Evolutionary conservation across 2,329 filamentous ascomycete species (phyloP).

Genomic region (Pseudocercospora musae): DNA sequence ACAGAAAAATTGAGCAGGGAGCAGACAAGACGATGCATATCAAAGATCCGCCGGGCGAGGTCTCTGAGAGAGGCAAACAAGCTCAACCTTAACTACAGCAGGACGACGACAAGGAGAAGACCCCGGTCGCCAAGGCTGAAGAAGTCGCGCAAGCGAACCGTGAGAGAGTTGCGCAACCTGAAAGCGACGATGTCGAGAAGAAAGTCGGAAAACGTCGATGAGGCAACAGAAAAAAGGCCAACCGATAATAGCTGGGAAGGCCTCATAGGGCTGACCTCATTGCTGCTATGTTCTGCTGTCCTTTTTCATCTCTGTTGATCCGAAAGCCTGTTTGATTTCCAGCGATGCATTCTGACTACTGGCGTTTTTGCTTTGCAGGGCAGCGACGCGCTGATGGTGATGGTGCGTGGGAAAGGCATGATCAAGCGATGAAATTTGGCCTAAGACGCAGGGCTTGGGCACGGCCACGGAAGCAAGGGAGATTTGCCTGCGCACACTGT

Average conservation of each 20-base stretch:
- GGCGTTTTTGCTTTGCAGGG: constrained; percentile 16
- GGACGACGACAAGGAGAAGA: constrained; percentile 5
- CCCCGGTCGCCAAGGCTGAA: constrained; percentile 4
- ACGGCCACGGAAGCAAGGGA: background rate
- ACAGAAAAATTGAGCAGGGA: constrained; percentile 19
- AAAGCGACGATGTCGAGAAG: constrained; percentile 5
- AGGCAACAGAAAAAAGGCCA: constrained; percentile 1
- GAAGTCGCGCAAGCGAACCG: constrained; percentile 7
- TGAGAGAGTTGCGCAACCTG: constrained; percentile 5
- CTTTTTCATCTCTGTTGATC: background rate
- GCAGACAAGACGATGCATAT: constrained; percentile 9
- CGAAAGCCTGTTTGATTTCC: constrained; percentile 5
- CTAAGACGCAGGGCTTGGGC: background rate
- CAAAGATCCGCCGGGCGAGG: constrained; percentile 12
- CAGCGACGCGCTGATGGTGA: constrained; percentile 10
- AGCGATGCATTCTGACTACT: constrained; percentile 16
- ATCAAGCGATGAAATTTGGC: background rate
- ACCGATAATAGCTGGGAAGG: background rate
- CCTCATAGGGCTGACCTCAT: background rate
- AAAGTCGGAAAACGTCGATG: background rate
- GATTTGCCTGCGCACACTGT: background rate
- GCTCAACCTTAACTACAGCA: background rate
- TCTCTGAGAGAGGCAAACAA: constrained; percentile 17
- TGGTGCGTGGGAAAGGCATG: background rate
- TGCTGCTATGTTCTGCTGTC: background rate